These are phyloP conservation scores for Diaporthe australafricana DNA, from an alignment of 2,329 filamentous ascomycete species.

Conservation along the genomic window DNA sequence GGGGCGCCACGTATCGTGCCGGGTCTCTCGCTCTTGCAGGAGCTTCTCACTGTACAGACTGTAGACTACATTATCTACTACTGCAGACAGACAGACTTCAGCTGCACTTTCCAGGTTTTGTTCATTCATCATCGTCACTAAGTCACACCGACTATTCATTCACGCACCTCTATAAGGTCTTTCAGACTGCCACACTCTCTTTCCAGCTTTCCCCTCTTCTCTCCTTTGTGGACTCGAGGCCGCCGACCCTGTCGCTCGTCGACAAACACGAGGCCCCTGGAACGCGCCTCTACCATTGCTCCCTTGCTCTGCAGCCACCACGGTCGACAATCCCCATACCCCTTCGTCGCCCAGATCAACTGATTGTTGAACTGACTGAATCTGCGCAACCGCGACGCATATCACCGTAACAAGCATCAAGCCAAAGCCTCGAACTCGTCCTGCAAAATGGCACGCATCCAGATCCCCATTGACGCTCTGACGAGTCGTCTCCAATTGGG, in stretches of 20 bases:
- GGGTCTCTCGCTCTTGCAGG: neutral
- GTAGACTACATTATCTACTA: constrained; percentile 2
- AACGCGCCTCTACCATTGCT: constrained; percentile 25
- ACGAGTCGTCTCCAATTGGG: constrained; percentile 89
- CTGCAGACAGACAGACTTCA: constrained; percentile 7
- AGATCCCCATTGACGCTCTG: constrained; percentile 91
- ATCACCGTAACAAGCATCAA: neutral
- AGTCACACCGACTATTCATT: constrained; percentile 26
- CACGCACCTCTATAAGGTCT: constrained; percentile 22
- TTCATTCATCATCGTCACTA: constrained; percentile 7
- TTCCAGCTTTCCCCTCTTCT: neutral
- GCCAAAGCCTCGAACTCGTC: neutral
- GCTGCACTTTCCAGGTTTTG: constrained; percentile 6
- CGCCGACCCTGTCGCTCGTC: constrained; percentile 30
- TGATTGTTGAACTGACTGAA: neutral
- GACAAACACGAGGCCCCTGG: constrained; percentile 27
- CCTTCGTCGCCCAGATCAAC: neutral
- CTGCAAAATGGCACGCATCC: constrained; percentile 80
- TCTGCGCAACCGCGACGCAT: neutral
- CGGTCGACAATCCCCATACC: neutral
- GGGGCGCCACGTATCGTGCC: constrained; percentile 21
- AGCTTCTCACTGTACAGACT: neutral
- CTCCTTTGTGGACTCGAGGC: constrained; percentile 1
- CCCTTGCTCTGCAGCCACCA: neutral
- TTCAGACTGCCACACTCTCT: constrained; percentile 22